A percentile compares a stretch with the other conserved stretches of the same genome.
Evolutionary conservation across 1,284 basidiomycete genomes (phyloP).

Genomic region (Rhodotorula sp.): DNA sequence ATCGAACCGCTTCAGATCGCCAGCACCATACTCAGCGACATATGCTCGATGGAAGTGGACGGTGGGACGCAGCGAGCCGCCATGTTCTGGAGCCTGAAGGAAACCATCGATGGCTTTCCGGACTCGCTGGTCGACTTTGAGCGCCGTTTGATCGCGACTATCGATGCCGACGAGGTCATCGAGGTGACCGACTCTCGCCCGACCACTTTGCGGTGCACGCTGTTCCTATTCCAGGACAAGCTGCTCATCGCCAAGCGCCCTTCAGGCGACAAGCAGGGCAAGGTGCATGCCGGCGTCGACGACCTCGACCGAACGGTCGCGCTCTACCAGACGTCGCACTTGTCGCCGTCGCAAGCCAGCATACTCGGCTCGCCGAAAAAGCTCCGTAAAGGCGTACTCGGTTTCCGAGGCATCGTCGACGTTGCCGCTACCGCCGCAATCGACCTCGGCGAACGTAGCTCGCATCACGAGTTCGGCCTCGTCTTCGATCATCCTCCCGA

Average conservation of each 20-base stretch:
- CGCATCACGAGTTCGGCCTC: constrained; percentile 66
- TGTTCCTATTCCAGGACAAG: constrained; percentile 95
- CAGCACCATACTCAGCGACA: constrained; percentile 79
- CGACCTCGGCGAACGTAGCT: constrained; percentile 61
- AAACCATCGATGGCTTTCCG: constrained; percentile 87
- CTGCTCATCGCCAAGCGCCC: constrained; percentile 87
- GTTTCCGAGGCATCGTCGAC: constrained; percentile 81
- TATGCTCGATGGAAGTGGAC: constrained; percentile 88
- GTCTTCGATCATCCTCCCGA: constrained; percentile 72
- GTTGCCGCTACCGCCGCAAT: constrained; percentile 78
- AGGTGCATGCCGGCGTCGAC: constrained; percentile 75
- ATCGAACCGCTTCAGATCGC: constrained; percentile 75
- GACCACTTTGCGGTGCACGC: constrained; percentile 69
- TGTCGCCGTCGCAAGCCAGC: constrained; percentile 18
- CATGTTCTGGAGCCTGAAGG: constrained; percentile 79
- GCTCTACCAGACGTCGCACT: constrained; percentile 54
- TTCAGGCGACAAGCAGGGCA: constrained; percentile 66
- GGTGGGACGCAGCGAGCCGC: constrained; percentile 85
- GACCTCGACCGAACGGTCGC: constrained; percentile 68
- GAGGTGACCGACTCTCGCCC: constrained; percentile 38
- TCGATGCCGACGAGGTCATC: constrained; percentile 79
- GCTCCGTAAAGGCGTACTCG: constrained; percentile 72
- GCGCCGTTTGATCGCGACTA: constrained; percentile 83
- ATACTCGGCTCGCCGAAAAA: constrained; percentile 31
- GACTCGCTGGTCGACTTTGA: constrained; percentile 79